Evolutionary conservation across 352 stramenopile genomes (phyloP).

Genomic region (Plasmopara halstedii): DNA sequence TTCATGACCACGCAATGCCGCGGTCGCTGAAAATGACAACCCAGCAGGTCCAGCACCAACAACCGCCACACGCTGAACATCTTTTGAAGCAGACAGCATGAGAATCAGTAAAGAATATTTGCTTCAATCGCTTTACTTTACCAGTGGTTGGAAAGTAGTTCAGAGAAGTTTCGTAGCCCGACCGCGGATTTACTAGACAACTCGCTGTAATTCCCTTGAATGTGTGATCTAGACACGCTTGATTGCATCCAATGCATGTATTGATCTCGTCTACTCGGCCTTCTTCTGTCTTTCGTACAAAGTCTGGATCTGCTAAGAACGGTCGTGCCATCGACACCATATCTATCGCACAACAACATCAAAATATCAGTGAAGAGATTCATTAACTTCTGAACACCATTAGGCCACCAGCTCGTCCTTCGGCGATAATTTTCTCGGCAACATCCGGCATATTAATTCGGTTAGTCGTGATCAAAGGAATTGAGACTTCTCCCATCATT

Average conservation of each 20-base stretch:
- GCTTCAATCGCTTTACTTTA: slow-evolving; percentile 2
- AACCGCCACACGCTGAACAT: slow-evolving; percentile 74
- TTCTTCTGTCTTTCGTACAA: slow-evolving; percentile 90
- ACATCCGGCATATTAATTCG: slow-evolving; percentile 94
- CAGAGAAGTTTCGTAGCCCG: slow-evolving; percentile 93
- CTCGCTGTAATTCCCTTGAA: slow-evolving; percentile 92
- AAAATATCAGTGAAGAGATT: neutral
- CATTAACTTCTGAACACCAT: neutral
- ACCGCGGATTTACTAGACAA: slow-evolving; percentile 95
- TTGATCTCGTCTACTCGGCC: slow-evolving; percentile 92
- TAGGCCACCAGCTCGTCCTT: slow-evolving; percentile 52
- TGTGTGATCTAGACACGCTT: slow-evolving; percentile 96
- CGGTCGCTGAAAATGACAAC: slow-evolving; percentile 85
- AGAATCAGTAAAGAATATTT: no score
- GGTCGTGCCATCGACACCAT: slow-evolving; percentile 87
- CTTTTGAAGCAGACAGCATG: no score
- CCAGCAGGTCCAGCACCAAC: slow-evolving; percentile 92
- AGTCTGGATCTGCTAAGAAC: slow-evolving; percentile 93
- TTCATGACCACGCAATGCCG: slow-evolving; percentile 86
- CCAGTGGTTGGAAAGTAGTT: slow-evolving; percentile 49
- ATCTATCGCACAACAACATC: slow-evolving; percentile 17
- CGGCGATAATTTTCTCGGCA: slow-evolving; percentile 83
- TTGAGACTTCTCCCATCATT: slow-evolving; percentile 76
- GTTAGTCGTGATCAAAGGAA: slow-evolving; percentile 96
- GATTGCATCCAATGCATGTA: slow-evolving; percentile 96